These are phyloP conservation scores for Fremontodendron californicum DNA, from an alignment of 345 rosid genomes.

Conservation along the genomic window DNA sequence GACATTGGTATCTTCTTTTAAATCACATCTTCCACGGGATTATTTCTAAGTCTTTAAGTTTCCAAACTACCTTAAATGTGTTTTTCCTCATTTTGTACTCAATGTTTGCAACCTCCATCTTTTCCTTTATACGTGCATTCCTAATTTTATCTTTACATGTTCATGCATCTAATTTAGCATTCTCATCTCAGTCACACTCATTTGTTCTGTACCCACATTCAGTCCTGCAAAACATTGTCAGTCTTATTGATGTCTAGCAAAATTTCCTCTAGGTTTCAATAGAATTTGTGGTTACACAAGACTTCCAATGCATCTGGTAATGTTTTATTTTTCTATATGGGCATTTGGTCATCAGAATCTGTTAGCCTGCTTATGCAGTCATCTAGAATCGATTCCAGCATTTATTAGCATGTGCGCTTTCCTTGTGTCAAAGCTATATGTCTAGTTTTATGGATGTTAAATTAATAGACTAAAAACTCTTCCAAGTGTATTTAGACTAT, in stretches of 20 bases:
- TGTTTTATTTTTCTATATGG: not conserved
- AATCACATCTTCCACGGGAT: not conserved
- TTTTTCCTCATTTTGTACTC: not conserved
- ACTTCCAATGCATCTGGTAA: not conserved
- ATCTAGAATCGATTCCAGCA: not conserved
- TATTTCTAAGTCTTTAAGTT: not conserved
- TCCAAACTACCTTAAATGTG: not conserved
- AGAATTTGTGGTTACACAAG: not conserved
- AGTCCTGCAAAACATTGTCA: not conserved
- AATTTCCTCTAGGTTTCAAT: not conserved
- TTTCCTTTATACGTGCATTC: not conserved
- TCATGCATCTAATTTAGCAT: not conserved
- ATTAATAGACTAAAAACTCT: not conserved
- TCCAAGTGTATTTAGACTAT: not conserved
- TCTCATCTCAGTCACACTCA: not conserved
- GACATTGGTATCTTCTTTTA: not conserved
- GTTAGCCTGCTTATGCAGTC: not conserved
- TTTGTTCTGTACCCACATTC: not conserved
- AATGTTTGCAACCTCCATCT: not conserved
- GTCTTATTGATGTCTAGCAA: not conserved
- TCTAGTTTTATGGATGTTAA: not conserved
- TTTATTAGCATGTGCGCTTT: not conserved
- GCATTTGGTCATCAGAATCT: not conserved
- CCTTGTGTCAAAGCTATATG: not conserved
- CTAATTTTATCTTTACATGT: not conserved